These are phyloP conservation scores for Sechiopsis laciniata DNA, from an alignment of 306 rosid species.

Conservation along the genomic window DNA sequence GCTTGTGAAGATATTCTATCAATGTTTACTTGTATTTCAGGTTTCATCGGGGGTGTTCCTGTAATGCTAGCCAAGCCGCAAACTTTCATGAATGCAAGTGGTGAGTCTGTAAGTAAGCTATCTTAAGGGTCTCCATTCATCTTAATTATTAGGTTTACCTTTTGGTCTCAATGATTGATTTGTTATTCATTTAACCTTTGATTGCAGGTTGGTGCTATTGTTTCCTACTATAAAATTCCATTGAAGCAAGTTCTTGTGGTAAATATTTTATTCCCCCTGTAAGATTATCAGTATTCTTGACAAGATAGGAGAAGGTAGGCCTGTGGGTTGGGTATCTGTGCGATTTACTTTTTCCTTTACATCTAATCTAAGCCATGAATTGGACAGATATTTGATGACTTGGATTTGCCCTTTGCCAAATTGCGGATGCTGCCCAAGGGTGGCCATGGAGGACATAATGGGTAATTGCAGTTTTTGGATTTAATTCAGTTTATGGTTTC, in stretches of 20 bases:
- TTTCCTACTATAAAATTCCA: conserved; percentile 85
- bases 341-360: not conserved
- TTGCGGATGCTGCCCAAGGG: conserved; percentile 86
- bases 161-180: conserved; percentile 27
- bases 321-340: conserved; percentile 10
- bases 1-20: not conserved
- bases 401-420: conserved; percentile 87
- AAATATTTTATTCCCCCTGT: conserved; percentile 9
- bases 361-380: conserved; percentile 16
- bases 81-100: conserved; percentile 87
- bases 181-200: conserved; percentile 26
- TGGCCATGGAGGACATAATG: conserved; percentile 97
- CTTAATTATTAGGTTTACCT: conserved; percentile 16
- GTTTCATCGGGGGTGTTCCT: conserved; percentile 68
- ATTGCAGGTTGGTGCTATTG: conserved; percentile 78
- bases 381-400: conserved; percentile 75
- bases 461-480: conserved; percentile 41
- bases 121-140: conserved; percentile 26
- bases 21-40: conserved; percentile 33
- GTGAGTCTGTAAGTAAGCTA: conserved; percentile 89
- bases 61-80: conserved; percentile 87
- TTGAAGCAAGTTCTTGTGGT: conserved; percentile 92
- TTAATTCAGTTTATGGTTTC: conserved; percentile 10
- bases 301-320: not conserved
- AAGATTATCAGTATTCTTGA: not conserved